A percentile compares a stretch with the other conserved stretches of the same genome.
Evolutionary conservation across 768 basidiomycete genomes (phyloP).

Genomic region (Lanmaoa rubissima): DNA sequence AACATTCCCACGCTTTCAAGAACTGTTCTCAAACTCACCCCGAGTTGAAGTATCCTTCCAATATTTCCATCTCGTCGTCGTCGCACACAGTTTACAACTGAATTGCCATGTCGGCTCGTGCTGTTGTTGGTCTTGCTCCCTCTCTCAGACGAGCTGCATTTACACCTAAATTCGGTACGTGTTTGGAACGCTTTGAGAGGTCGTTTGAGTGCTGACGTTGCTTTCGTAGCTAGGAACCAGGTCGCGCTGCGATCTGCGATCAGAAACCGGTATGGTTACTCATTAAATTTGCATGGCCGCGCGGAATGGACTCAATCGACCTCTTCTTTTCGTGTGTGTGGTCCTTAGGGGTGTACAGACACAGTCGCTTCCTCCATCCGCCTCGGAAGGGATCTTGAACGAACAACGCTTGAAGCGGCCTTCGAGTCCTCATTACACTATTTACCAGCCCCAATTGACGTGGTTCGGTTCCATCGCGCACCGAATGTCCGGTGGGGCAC

Average conservation of each 20-base stretch:
- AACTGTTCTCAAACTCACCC: not conserved
- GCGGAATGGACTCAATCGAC: not conserved
- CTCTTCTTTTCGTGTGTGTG: not conserved
- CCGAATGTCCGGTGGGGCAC: slow-evolving; percentile 78
- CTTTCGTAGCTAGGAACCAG: slow-evolving; percentile 41
- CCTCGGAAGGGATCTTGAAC: slow-evolving; percentile 69
- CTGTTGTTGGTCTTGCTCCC: slow-evolving; percentile 57
- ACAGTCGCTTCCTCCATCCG: slow-evolving; percentile 60
- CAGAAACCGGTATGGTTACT: slow-evolving; percentile 39
- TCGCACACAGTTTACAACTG: not conserved
- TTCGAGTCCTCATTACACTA: slow-evolving; percentile 91
- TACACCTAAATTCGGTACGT: slow-evolving; percentile 30
- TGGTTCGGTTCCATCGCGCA: slow-evolving; percentile 86
- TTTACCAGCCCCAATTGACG: slow-evolving; percentile 94
- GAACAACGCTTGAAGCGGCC: slow-evolving; percentile 86
- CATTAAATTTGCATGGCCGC: not conserved
- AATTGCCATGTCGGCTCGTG: slow-evolving; percentile 44
- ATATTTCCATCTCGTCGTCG: not conserved
- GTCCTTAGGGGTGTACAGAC: slow-evolving; percentile 55
- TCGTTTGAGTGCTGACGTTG: not conserved
- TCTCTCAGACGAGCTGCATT: slow-evolving; percentile 53
- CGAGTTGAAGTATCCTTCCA: not conserved
- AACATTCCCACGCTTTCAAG: slow-evolving; percentile 20
- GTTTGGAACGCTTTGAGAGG: not conserved
- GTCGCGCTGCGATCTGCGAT: slow-evolving; percentile 30